Percentiles rank a stretch among this genome's conserved stretches.
Evolutionary conservation across 768 basidiomycete species (phyloP).

Genomic region (Cyclocybe cylindracea): DNA sequence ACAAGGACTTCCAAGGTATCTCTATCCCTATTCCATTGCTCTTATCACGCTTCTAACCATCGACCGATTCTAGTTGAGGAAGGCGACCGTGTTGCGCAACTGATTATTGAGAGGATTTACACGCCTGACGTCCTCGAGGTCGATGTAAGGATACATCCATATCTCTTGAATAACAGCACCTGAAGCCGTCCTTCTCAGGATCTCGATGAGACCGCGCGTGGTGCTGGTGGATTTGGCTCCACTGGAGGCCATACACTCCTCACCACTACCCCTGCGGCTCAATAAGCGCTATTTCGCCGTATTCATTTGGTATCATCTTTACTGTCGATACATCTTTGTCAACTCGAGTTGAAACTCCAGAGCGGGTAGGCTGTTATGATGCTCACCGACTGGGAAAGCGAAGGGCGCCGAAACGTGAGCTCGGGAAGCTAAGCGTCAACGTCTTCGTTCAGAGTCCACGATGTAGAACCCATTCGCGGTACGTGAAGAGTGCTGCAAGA

Average conservation of each 20-base stretch:
- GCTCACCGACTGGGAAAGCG: too few relatives aligned
- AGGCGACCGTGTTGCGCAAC: constrained; percentile 95
- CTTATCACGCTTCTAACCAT: not conserved
- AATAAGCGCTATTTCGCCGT: constrained; percentile 3
- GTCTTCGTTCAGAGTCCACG: constrained; percentile 52
- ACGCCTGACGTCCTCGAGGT: constrained; percentile 89
- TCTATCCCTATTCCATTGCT: not conserved
- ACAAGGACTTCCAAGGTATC: constrained; percentile 84
- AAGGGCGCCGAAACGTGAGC: not conserved
- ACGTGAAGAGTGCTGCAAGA: constrained; percentile 54
- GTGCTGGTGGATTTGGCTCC: constrained; percentile 89
- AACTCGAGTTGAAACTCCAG: not conserved
- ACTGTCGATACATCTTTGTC: not conserved
- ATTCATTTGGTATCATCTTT: constrained; percentile 6
- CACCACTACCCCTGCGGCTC: constrained; percentile 19
- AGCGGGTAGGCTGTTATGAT: too few relatives aligned
- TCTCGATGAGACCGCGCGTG: constrained; percentile 84
- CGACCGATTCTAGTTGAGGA: constrained; percentile 62
- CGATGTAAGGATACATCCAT: constrained; percentile 48
- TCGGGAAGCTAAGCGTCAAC: not conserved
- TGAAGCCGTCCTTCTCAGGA: constrained; percentile 44
- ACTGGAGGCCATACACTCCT: constrained; percentile 82
- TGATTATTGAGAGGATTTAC: constrained; percentile 89
- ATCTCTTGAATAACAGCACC: constrained; percentile 2
- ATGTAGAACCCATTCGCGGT: constrained; percentile 59